Base-by-base conservation (phyloP, 257 asterid genomes). In the Salvia hispanica region DNA sequence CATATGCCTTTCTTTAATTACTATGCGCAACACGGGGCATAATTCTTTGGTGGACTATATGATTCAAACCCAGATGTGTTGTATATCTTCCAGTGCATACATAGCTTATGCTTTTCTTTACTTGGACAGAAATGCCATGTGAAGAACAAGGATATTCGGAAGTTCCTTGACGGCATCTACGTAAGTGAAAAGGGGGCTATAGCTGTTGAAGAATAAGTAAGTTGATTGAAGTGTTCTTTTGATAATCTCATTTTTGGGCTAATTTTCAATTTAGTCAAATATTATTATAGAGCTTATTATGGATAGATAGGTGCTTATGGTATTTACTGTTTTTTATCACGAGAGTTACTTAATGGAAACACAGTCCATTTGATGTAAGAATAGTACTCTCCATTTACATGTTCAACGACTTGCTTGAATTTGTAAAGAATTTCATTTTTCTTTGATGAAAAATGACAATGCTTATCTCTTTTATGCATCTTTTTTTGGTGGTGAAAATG, bases 141-240 rank as follows among this genome's bases (percentile, higher is more conserved):
- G 73, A 91, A 91, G 89, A 91, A 91, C 87, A 91, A 91, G 79
- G 97, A 91, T 70, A 91, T 91, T 57, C 11, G 96, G 54, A 91
- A 91, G 80, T 90, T 90, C 44, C 95, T 90, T 36, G 97, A 90
- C 36, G 97, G 97, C 76, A 90, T 90, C 82, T 90, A 91, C 42
- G 92, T 91, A 18, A 88, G 96, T 39, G 97, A 91, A 78, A 91
- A 83, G 80, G 95, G 97, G 3, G 77, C 79, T 52, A 83, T 91
- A 5, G 89, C 66, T 0, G 88, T 48, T 60, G 96, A 88, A 31
- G 91, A 84, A 15, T 85, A 54, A 78, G 46, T 40, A 36, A 25
- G 39, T 47, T 39, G 4, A 14, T 39, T 39, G 40, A 18, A 46
- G 51, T 16, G 33, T 25, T 47, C 47, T 31, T 59, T 56, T 14